Evolutionary conservation across 2,329 filamentous ascomycete genomes (phyloP).

Genomic region (Trichoderma sp.): DNA sequence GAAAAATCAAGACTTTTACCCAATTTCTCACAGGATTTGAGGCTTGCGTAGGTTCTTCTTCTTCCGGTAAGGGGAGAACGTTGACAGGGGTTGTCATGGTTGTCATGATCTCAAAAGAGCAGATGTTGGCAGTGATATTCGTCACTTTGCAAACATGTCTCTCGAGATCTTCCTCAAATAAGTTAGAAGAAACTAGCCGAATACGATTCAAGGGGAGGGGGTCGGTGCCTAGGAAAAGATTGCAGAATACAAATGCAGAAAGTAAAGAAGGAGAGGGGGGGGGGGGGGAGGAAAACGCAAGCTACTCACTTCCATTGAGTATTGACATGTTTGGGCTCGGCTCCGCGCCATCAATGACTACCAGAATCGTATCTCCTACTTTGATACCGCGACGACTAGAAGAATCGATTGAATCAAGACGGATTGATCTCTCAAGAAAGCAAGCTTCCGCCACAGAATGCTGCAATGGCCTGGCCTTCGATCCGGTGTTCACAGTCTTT

Average conservation of each 20-base stretch:
- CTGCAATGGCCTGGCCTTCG: background rate
- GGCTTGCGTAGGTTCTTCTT: background rate
- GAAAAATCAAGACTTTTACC: conserved; percentile 34
- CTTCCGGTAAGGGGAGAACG: background rate
- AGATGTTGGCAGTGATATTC: background rate
- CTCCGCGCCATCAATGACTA: background rate
- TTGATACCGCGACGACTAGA: background rate
- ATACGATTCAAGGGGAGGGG: background rate
- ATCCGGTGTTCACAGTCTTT: conserved; percentile 36
- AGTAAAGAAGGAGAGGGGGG: background rate
- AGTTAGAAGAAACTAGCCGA: background rate
- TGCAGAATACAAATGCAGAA: background rate
- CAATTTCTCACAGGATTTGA: conserved; percentile 27
- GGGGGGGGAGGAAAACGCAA: background rate
- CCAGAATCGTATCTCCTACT: conserved; percentile 7
- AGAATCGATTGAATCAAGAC: background rate
- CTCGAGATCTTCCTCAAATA: conserved; percentile 1
- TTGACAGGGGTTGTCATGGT: conserved; percentile 7
- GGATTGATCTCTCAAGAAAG: conserved; percentile 15
- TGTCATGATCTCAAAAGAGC: conserved; percentile 6
- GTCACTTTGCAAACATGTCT: conserved; percentile 23
- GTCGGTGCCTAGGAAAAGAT: background rate
- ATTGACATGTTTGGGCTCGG: background rate
- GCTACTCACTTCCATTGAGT: conserved; percentile 15
- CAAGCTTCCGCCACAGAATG: conserved; percentile 11